Evolutionary conservation across 2,329 filamentous ascomycete species (phyloP), one percentile per base, ranked within the genome.

Genomic region (Ceratocystis ficicola): DNA sequence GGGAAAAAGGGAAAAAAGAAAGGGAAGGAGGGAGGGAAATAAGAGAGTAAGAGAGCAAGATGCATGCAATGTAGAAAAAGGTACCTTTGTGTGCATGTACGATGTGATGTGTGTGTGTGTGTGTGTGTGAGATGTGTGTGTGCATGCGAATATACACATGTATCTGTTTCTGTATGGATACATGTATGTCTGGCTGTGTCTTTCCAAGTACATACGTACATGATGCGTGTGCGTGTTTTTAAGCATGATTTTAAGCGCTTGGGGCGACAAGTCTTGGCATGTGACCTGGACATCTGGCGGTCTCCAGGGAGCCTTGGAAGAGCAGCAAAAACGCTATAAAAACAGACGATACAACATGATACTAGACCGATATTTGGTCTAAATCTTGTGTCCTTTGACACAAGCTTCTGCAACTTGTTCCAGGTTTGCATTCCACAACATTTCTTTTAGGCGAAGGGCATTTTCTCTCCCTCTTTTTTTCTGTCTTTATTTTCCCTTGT

Each of bases 221-320:
- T 41, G 8, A 17, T 41, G 28, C 22, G 20, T 44, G 57, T 61
- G n/a, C 41, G 30, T 50, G 7, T 63, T 73, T 77, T 78, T 78
- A 78, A 78, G 76, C 76, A 78, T 78, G 76, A 77, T 77, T 78
- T 78, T 78, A 78, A 78, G 76, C 76, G 76, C 78, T 77, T 74
- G 74, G 74, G 76, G 76, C 75, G 75, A 77, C 73, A 73, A 63
- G 70, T 70, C 76, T 78, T 78, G 76, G 76, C 76, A 74, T 70
- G 52, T 57, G 52, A 57, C 22, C 20, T 57, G 52, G 52, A 57
- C 52, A 57, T 57, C 20, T 57, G 25, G 52, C 52, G 52, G 52
- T 57, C 52, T 57, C 20, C 8, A 22, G 12, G 22, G 52, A 32
- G 15, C 22, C 8, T 6, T 36, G 12, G 32, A 36, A 36, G 32